A percentile compares a stretch with the other conserved stretches of the same genome.
Evolutionary conservation across 225 moss, liverwort and hornwort genomes (phyloP).

Genomic region (Marchantia polymorpha): DNA sequence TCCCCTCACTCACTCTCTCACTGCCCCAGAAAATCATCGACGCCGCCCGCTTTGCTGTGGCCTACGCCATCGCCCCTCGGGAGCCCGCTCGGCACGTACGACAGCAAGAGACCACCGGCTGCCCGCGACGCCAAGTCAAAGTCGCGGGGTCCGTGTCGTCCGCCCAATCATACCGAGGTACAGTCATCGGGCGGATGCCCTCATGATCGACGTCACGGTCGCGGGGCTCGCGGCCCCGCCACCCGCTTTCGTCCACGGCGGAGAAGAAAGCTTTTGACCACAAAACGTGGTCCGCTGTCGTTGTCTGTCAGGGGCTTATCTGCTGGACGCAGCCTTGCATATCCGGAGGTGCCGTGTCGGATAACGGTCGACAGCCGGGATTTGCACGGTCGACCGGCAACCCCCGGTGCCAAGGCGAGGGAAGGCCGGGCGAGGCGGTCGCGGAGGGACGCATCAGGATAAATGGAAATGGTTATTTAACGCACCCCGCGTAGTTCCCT

Average conservation of each 20-base stretch:
- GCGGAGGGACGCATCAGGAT: background rate
- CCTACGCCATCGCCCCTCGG: background rate
- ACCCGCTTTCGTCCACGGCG: background rate
- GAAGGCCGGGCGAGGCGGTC: too few relatives aligned
- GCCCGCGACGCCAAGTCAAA: background rate
- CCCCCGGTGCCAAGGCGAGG: background rate
- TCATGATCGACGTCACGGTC: background rate
- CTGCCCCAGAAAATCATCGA: background rate
- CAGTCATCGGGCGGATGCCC: background rate
- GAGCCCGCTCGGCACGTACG: background rate
- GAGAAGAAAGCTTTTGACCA: background rate
- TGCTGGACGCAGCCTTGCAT: background rate
- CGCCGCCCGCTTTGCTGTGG: background rate
- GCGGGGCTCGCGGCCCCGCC: background rate
- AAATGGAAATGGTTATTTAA: background rate
- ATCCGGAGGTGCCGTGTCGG: conserved; percentile 1
- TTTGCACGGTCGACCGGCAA: conserved; percentile 5
- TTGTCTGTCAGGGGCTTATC: background rate
- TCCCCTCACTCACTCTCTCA: too few relatives aligned
- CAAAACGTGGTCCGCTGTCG: background rate
- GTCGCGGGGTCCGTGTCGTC: background rate
- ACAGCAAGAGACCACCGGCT: background rate
- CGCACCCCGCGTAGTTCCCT: background rate
- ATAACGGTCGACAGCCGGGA: conserved; percentile 12
- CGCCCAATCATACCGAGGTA: background rate